Base-by-base conservation (phyloP, 1,284 basidiomycete species). In the Pterulicium gracile region DNA sequence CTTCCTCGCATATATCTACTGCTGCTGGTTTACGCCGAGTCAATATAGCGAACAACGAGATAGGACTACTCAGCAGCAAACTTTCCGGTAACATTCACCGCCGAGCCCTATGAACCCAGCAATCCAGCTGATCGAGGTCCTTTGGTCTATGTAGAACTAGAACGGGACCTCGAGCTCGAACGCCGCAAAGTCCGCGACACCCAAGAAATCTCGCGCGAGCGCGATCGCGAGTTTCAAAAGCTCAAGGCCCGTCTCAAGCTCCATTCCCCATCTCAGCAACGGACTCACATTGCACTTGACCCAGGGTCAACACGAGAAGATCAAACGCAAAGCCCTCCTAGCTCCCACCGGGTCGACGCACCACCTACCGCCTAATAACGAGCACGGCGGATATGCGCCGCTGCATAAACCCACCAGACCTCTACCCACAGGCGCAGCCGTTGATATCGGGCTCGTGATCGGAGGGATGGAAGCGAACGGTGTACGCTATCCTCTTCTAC, bases 181-280 rank as follows among this genome's bases (percentile, higher is more conserved):
- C 73, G 81, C 14, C 72, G 85, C 14, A 86, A 81, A 56, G 68
- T 75, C 17, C 72, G 77, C 12, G 84, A 88, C 22, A 56, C 85
- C 15, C 84, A 88, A 56, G 87, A 91, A 34, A 65, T 74, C 1
- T 69, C 81, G 3, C 73, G 77, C 54, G 84, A 88, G 54, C 73
- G 80, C 54, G 87, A 89, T 53, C 88, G 85, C 55, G 88, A 90
- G 54, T 91, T 90, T 56, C 81, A 84, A 49, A 90, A 88, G 58
- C 74, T 91, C 44, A 89, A 89, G 69, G 88, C 77, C 41, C 21
- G 56, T 50, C 42, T 32, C 1, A 39, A 49, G n/a, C n/a, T n/a
- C 43, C 21, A 15, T 43, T 39, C 19, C 43, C 18, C 35, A 24
- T 34, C 41, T 42, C 18, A 48, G n/a, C 23, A 36, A 41, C 14